Evolutionary conservation across 2,329 filamentous ascomycete species (phyloP), one percentile per base, ranked within the genome.

Genomic region (Lecanicillium sp.): DNA sequence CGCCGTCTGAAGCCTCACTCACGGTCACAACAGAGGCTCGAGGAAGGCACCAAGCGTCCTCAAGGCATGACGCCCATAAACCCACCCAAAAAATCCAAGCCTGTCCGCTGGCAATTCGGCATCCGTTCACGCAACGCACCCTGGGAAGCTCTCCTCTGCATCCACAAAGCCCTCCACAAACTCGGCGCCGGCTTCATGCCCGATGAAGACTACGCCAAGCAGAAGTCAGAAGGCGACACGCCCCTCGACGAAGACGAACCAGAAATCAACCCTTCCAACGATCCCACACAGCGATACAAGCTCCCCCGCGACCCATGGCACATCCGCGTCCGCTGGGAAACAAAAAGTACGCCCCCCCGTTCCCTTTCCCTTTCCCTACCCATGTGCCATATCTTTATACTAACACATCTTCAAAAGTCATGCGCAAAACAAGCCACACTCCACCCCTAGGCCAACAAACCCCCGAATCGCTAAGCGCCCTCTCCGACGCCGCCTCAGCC

Each of bases 271-370:
- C 54, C 59, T 37, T 60, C 56, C n/a, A 57, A 70, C 33, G 73
- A 80, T 45, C 69, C 73, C 3, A 60, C 64, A 34, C 66, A 71
- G 49, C 76, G 83, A 44, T 95, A 95, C 59, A 80, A 78, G 48
- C 74, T 96, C n/a, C 88, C 89, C 0, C 87, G 86, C 42, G 90
- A 96, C 53, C 86, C 89, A 9, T 96, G 89, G 89, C 85, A 94
- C 45, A 94, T 96, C 55, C 81, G 85, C 45, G 87, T 92, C 18
- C 83, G 90, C 35, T 92, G 94, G 73, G 73, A 82, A 46, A 94
- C 92, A 49, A 76, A 86, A 48, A 84, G 87, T 70, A 78, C 78
- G 74, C 77, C 68, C 5, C 12, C 4, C 11, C 8, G 9, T 11
- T 3, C 18, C 4, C 3, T 28, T 35, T 12, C 5, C 5, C 16